Evolutionary conservation across 2,329 filamentous ascomycete genomes (phyloP).

Genomic region (Cadophora sp.): DNA sequence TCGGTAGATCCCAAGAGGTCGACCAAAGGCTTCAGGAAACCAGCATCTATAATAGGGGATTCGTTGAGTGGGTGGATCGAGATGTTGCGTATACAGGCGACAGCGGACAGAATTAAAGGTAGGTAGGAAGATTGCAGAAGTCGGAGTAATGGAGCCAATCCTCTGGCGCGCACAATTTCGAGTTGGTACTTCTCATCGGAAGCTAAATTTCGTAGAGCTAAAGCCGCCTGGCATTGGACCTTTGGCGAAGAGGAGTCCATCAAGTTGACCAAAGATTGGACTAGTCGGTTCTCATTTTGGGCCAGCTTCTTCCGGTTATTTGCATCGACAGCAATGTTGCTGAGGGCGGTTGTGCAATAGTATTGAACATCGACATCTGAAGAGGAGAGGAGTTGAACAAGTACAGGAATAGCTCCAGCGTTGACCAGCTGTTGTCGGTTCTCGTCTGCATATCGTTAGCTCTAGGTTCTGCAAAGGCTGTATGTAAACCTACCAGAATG

Average conservation of each 20-base stretch:
- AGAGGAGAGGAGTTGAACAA: slow-evolving; percentile 93
- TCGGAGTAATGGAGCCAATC: slow-evolving; percentile 83
- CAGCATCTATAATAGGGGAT: slow-evolving; percentile 97
- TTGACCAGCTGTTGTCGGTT: slow-evolving; percentile 98
- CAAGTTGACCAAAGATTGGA: slow-evolving; percentile 91
- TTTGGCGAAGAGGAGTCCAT: slow-evolving; percentile 99
- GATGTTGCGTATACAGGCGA: slow-evolving; percentile 98
- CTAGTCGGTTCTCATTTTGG: slow-evolving; percentile 87
- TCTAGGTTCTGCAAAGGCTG: neutral
- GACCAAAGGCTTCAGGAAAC: slow-evolving; percentile 91
- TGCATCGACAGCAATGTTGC: slow-evolving; percentile 96
- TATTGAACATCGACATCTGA: slow-evolving; percentile 97
- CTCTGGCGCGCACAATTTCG: slow-evolving; percentile 91
- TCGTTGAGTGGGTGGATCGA: slow-evolving; percentile 98
- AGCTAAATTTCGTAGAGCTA: slow-evolving; percentile 92
- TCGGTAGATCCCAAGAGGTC: slow-evolving; percentile 94
- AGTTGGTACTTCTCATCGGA: slow-evolving; percentile 99
- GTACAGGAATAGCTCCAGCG: slow-evolving; percentile 95
- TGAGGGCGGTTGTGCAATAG: slow-evolving; percentile 97
- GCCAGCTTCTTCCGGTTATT: slow-evolving; percentile 91
- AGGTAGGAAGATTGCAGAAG: slow-evolving; percentile 95
- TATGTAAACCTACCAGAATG: slow-evolving; percentile 76
- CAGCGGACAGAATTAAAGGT: slow-evolving; percentile 92
- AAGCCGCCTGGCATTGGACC: slow-evolving; percentile 95
- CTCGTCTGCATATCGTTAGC: slow-evolving; percentile 69